These are phyloP conservation scores for Diaporthe ampelina DNA, from an alignment of 2,329 filamentous ascomycete species.

Conservation along the genomic window DNA sequence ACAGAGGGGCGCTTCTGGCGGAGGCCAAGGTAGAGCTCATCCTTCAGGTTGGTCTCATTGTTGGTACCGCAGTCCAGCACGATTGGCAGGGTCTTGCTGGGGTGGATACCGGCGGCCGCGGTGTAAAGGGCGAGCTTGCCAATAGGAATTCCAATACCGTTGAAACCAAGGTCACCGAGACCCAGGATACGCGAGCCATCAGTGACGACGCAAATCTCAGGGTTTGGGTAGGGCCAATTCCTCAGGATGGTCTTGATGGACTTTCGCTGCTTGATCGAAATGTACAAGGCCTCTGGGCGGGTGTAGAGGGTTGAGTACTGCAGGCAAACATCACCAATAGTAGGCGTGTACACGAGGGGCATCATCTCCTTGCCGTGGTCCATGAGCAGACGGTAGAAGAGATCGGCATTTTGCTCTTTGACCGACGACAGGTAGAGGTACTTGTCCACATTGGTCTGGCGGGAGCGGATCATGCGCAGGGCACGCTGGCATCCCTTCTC, in stretches of 20 bases:
- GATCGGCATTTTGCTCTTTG: conserved; percentile 81
- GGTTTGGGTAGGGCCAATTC: conserved; percentile 92
- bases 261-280: conserved; percentile 94
- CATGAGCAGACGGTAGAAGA: conserved; percentile 87
- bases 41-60: conserved; percentile 75
- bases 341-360: conserved; percentile 88
- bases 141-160: conserved; percentile 97
- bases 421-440: conserved; percentile 85
- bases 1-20: conserved; percentile 84
- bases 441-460: conserved; percentile 81
- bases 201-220: conserved; percentile 96
- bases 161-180: conserved; percentile 94
- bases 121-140: conserved; percentile 97
- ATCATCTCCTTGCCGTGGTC: conserved; percentile 84
- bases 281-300: conserved; percentile 94
- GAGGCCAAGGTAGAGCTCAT: conserved; percentile 89
- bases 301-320: conserved; percentile 97
- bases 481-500: conserved; percentile 74
- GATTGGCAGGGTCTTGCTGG: conserved; percentile 83
- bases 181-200: conserved; percentile 95
- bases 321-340: conserved; percentile 95
- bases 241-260: conserved; percentile 88
- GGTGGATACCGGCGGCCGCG: conserved; percentile 93
- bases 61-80: conserved; percentile 77
- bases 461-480: conserved; percentile 80